phyloP scores from a whole-genome alignment of 2,329 filamentous ascomycete species.

The Raffaelea arxii region DNA sequence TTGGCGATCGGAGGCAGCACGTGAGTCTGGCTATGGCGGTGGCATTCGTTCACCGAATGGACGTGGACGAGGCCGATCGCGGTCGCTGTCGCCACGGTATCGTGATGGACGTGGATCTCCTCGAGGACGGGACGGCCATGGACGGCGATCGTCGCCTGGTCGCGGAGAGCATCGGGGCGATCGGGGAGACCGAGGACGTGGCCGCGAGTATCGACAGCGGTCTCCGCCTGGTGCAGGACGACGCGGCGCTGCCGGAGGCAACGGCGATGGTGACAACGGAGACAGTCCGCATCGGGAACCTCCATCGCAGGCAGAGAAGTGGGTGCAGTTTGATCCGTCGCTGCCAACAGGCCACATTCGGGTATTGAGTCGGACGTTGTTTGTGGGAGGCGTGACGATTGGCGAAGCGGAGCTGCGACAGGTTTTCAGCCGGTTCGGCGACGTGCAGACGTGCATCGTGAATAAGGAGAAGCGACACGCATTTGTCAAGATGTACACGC shows the following conservation, averaged over 20 bases:
- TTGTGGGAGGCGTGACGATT: slow-evolving; percentile 88
- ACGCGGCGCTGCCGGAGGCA: background rate
- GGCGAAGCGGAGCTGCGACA: slow-evolving; percentile 72
- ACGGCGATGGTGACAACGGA: slow-evolving; percentile 30
- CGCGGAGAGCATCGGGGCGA: slow-evolving; percentile 43
- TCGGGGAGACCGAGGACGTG: slow-evolving; percentile 37
- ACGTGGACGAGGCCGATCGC: slow-evolving; percentile 50
- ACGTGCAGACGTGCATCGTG: slow-evolving; percentile 94
- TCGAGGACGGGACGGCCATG: slow-evolving; percentile 57
- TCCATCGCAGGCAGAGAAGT: slow-evolving; percentile 44
- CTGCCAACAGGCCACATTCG: slow-evolving; percentile 74
- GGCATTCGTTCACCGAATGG: slow-evolving; percentile 55
- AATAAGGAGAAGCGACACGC: slow-evolving; percentile 97
- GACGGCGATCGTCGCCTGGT: slow-evolving; percentile 53
- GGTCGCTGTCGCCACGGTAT: slow-evolving; percentile 68
- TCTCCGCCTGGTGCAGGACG: slow-evolving; percentile 56
- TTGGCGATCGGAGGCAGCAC: background rate
- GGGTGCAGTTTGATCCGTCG: slow-evolving; percentile 67
- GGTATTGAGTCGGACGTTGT: slow-evolving; percentile 88
- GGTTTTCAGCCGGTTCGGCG: slow-evolving; percentile 73
- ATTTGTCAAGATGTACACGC: slow-evolving; percentile 96
- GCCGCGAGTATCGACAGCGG: slow-evolving; percentile 74
- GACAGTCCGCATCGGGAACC: slow-evolving; percentile 39
- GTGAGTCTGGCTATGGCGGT: slow-evolving; percentile 32
- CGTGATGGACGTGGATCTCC: slow-evolving; percentile 58